phyloP scores from a whole-genome alignment of 2,329 filamentous ascomycete genomes.

The Ceratocystis ficicola region DNA sequence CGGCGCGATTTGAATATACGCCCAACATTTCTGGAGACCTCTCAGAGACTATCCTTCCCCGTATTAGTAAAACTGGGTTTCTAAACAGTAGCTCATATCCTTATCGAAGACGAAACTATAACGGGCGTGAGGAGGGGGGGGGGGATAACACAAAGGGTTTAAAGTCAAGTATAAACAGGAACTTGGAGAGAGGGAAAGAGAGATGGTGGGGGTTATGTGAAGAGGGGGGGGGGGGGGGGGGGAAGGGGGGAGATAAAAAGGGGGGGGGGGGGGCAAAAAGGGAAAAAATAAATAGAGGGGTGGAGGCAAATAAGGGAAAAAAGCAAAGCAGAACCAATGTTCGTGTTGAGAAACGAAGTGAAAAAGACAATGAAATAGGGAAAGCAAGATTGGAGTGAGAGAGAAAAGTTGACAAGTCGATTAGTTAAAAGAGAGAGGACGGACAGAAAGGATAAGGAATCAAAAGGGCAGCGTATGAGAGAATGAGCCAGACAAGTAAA shows the following conservation, averaged over 20 bases:
- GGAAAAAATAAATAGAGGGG: slow-evolving; percentile 6
- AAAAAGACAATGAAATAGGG: too few relatives aligned
- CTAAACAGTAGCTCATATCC: slow-evolving; percentile 1
- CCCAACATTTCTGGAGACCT: slow-evolving; percentile 1
- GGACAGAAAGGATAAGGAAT: too few relatives aligned
- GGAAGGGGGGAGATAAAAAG: too few relatives aligned
- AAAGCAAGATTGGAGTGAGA: too few relatives aligned
- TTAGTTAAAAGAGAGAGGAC: too few relatives aligned
- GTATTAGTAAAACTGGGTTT: slow-evolving; percentile 10
- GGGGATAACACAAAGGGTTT: not conserved
- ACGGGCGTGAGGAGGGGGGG: not conserved
- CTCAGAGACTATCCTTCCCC: slow-evolving; percentile 11
- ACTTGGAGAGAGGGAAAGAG: not conserved
- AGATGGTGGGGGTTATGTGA: not conserved
- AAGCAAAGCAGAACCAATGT: not conserved
- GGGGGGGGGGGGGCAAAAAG: not conserved
- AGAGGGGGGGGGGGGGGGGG: not conserved
- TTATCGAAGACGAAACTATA: not conserved
- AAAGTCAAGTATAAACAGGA: not conserved
- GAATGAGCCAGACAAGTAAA: not conserved
- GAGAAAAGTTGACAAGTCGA: too few relatives aligned
- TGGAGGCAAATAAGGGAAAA: not conserved
- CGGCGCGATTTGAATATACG: not conserved
- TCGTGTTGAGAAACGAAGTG: not conserved
- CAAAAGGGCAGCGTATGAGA: not conserved